Percentiles rank a stretch among this genome's conserved stretches.
Evolutionary conservation across 306 rosid genomes (phyloP).

Genomic region (Abrus precatorius): DNA sequence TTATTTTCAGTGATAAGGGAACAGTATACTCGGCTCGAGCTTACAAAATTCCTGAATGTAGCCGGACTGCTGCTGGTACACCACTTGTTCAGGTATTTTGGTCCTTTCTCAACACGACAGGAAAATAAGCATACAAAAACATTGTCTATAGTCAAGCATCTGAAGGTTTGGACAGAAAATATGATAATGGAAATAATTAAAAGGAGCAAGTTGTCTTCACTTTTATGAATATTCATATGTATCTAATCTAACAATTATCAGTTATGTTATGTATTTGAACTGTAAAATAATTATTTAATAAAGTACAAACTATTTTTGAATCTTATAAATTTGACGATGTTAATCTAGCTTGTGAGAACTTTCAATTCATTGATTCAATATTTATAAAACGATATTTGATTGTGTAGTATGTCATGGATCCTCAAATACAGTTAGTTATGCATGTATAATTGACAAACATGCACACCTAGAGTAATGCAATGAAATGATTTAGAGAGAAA

Average conservation of each 20-base stretch:
- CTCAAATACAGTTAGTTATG: neutral
- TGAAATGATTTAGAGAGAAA: neutral
- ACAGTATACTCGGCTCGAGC: slow-evolving; percentile 97
- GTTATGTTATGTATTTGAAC: neutral
- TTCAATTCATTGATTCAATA: no score
- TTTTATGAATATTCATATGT: neutral
- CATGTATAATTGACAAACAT: neutral
- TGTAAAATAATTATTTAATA: neutral
- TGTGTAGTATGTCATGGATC: neutral
- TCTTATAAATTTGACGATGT: neutral
- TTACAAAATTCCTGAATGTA: slow-evolving; percentile 91
- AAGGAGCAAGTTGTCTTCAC: neutral
- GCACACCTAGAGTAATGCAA: neutral
- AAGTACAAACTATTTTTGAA: neutral
- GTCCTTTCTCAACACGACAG: slow-evolving; percentile 8
- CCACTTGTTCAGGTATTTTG: slow-evolving; percentile 84
- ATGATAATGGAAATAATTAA: neutral
- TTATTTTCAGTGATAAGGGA: slow-evolving; percentile 82
- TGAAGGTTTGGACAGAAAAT: neutral
- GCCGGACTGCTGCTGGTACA: slow-evolving; percentile 91
- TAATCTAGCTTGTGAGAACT: neutral
- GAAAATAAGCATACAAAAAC: slow-evolving; percentile 5
- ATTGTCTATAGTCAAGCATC: neutral
- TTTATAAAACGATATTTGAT: neutral
- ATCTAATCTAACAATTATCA: neutral